These are phyloP conservation scores for Pythium phragmitis DNA, from an alignment of 352 stramenopile species.

Conservation along the genomic window DNA sequence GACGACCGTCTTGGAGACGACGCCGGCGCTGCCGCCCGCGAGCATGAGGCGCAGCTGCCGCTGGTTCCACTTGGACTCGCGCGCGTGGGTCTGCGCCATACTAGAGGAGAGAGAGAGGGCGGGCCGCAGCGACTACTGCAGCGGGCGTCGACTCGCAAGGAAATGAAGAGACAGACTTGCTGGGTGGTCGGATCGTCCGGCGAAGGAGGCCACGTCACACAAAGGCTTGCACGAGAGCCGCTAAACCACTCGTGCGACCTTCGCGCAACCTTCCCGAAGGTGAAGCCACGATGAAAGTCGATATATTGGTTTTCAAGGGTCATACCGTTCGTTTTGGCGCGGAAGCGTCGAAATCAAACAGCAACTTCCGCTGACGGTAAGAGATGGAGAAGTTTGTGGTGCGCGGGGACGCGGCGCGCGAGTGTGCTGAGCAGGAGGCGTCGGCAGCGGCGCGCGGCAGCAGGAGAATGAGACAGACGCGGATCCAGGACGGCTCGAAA, in stretches of 20 bases:
- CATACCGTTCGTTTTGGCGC: conserved; percentile 4
- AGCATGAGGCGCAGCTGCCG: conserved; percentile 68
- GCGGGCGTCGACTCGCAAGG: conserved; percentile 1
- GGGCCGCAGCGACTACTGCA: conserved; percentile 25
- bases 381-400: conserved; percentile 68
- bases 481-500: conserved; percentile 67
- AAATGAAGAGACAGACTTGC: background rate
- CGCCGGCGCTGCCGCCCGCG: conserved; percentile 65
- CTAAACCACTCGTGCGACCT: conserved; percentile 22
- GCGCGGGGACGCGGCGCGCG: conserved; percentile 41
- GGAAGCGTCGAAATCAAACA: background rate
- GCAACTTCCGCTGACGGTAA: background rate
- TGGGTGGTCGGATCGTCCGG: background rate
- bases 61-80: conserved; percentile 46
- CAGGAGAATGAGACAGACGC: conserved; percentile 56
- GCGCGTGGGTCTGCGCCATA: conserved; percentile 1
- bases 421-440: conserved; percentile 23
- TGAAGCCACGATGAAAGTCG: conserved; percentile 1
- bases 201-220: conserved; percentile 23
- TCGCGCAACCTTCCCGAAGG: conserved; percentile 19
- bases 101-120: background rate
- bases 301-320: background rate
- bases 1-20: conserved; percentile 80
- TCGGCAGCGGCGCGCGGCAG: conserved; percentile 15
- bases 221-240: background rate